A percentile compares a stretch with the other conserved stretches of the same genome.
Conservation (phyloP, 176 grass and related monocot genomes). For the Elymus sibiricus region DNA sequence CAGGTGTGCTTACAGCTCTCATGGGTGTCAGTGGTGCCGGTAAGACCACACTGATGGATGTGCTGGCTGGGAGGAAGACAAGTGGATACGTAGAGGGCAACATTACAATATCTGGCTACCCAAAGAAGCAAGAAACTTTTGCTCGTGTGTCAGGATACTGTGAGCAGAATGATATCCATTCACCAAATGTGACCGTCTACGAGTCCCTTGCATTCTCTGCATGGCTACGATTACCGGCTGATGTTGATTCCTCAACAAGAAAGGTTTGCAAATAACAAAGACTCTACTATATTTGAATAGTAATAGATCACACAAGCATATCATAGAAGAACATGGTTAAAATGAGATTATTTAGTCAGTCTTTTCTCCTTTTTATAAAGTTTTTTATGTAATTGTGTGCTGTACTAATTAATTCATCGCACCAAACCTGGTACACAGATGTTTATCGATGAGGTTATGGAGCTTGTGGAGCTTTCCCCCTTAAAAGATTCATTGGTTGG, state of each 20-base stretch:
- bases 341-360: not conserved
- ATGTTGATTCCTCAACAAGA: slow-evolving; percentile 53
- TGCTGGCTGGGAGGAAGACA: slow-evolving; percentile 84
- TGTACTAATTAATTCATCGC: not conserved
- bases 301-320: not conserved
- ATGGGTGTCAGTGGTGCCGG: slow-evolving; percentile 91
- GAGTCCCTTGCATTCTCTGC: slow-evolving; percentile 86
- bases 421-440: slow-evolving; percentile 34
- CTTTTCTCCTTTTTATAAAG: not conserved
- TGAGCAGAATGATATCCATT: slow-evolving; percentile 93
- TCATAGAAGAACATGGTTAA: not conserved
- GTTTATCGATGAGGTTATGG: slow-evolving; percentile 90
- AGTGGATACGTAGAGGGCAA: slow-evolving; percentile 74
- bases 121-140: slow-evolving; percentile 92
- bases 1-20: slow-evolving; percentile 80
- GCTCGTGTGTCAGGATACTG: slow-evolving; percentile 90
- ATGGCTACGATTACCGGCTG: slow-evolving; percentile 64
- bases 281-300: slow-evolving; percentile 19
- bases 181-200: slow-evolving; percentile 75
- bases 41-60: slow-evolving; percentile 93
- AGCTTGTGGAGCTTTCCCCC: slow-evolving; percentile 74
- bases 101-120: slow-evolving; percentile 70
- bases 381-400: not conserved
- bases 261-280: slow-evolving; percentile 37
- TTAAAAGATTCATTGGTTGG: slow-evolving; percentile 76